Percentiles rank a stretch among this genome's conserved stretches.
These are phyloP conservation scores for Rhizopogon sp. DNA, from an alignment of 768 basidiomycete species.

Conservation along the genomic window DNA sequence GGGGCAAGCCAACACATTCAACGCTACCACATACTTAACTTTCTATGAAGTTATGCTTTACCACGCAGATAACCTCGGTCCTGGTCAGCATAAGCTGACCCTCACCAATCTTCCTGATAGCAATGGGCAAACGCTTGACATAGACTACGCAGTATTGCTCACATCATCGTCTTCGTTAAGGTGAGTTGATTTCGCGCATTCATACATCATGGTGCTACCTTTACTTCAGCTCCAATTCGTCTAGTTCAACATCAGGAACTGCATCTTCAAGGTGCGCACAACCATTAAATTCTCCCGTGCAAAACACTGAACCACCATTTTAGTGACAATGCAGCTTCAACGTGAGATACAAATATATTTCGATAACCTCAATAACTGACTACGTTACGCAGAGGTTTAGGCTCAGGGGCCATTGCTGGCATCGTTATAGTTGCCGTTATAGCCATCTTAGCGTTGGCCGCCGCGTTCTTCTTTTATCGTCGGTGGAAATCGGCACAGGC, in stretches of 20 bases:
- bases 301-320: neutral
- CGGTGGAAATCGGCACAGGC: constrained; percentile 22
- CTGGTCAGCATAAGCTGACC: constrained; percentile 31
- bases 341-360: constrained; percentile 7
- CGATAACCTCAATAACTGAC: neutral
- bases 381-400: constrained; percentile 7
- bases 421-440: constrained; percentile 11
- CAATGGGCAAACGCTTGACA: constrained; percentile 16
- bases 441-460: constrained; percentile 9
- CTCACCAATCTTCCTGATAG: constrained; percentile 26
- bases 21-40: constrained; percentile 7
- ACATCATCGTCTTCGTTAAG: constrained; percentile 5
- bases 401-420: constrained; percentile 19
- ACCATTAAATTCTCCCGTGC: too few relatives aligned
- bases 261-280: constrained; percentile 1
- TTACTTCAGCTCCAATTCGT: neutral
- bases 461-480: constrained; percentile 21
- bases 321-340: neutral
- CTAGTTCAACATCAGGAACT: neutral
- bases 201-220: neutral
- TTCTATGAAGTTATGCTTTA: constrained; percentile 28
- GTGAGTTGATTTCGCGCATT: constrained; percentile 6
- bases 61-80: constrained; percentile 33
- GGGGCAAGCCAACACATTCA: constrained; percentile 5
- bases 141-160: constrained; percentile 30